Conservation (phyloP, 2,329 filamentous ascomycete genomes). For the Calonectria montana region DNA sequence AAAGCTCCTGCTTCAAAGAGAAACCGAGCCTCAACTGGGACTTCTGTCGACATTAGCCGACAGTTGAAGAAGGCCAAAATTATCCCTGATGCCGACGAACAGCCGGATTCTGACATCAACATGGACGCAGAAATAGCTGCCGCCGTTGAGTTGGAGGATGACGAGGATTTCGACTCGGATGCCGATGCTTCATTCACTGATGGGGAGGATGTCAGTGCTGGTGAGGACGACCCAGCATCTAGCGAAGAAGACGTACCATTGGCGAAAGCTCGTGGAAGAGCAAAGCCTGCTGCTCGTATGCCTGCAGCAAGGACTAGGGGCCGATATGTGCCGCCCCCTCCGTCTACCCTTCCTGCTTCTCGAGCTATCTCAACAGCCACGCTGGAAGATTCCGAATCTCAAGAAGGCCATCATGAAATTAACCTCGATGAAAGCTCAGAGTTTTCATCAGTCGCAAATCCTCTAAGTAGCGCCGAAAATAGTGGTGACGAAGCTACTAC, state of each 20-base stretch:
- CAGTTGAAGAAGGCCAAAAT: conserved; percentile 46
- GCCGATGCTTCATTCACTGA: conserved; percentile 31
- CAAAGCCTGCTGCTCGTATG: not conserved
- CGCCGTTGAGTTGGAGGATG: conserved; percentile 32
- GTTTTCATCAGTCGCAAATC: conserved; percentile 14
- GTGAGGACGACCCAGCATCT: conserved; percentile 29
- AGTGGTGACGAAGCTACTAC: conserved; percentile 34
- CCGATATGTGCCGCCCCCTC: not conserved
- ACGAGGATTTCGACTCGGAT: conserved; percentile 20
- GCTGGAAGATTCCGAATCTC: not conserved
- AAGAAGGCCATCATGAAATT: not conserved
- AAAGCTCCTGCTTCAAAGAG: conserved; percentile 37
- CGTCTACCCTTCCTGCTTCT: not conserved
- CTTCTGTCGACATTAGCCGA: conserved; percentile 30
- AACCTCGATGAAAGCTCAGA: conserved; percentile 1
- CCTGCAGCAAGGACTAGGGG: not conserved
- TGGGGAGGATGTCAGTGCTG: conserved; percentile 28
- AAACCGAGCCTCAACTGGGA: conserved; percentile 36
- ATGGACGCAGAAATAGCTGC: conserved; percentile 48
- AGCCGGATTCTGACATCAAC: conserved; percentile 38
- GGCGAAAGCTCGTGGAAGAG: conserved; percentile 18
- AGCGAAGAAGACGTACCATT: conserved; percentile 46
- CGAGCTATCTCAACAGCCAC: not conserved
- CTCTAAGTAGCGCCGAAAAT: conserved; percentile 23
- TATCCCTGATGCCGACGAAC: conserved; percentile 46